Evolutionary conservation across 2,329 filamentous ascomycete species (phyloP), one percentile per base, ranked within the genome.

Genomic region (Fusarium burgessii): DNA sequence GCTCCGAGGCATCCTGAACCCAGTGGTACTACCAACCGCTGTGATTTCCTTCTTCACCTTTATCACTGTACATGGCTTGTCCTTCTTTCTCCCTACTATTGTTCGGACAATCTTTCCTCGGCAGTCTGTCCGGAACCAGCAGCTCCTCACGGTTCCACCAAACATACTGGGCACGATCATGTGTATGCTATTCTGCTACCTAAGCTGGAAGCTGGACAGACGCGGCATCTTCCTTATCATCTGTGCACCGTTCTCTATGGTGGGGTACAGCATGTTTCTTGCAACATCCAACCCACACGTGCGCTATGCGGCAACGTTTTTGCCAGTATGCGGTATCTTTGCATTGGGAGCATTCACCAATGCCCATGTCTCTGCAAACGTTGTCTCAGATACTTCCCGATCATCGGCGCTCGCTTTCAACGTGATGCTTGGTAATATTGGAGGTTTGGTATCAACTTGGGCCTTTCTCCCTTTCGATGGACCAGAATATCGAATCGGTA

Each of bases 41-140:
- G n/a, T 23, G n/a, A 54, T 54, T 32, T 54, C 50, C 25, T 54
- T 54, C 50, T 54, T 54, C 10, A 23, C 20, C 50, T 54, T 54
- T 5, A 54, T 54, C 25, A 54, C 50, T 3, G 50, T 54, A 7
- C 50, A 54, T 43, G 50, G 50, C 50, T 20, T 54, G n/a, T 54
- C 50, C 11, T 54, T 54, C 14, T 54, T 54, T 11, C 50, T 54
- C n/a, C 36, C 50, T 11, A 54, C 50, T 20, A 43, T 54, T 42
- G 50, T 54, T 13, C 35, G 36, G 25, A 54, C 50, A 32, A 54
- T 54, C 4, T 54, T 54, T 43, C 50, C 50, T 14, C 14, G 14
- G n/a, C 36, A 54, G 14, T 42, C 50, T 8, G 25, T 54, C 1
- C 36, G 41, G 2, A 23, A 32, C n/a, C 50, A 54, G 15, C 50